phyloP scores from a whole-genome alignment of 352 stramenopile genomes.

The Globisporangium echinulatum region DNA sequence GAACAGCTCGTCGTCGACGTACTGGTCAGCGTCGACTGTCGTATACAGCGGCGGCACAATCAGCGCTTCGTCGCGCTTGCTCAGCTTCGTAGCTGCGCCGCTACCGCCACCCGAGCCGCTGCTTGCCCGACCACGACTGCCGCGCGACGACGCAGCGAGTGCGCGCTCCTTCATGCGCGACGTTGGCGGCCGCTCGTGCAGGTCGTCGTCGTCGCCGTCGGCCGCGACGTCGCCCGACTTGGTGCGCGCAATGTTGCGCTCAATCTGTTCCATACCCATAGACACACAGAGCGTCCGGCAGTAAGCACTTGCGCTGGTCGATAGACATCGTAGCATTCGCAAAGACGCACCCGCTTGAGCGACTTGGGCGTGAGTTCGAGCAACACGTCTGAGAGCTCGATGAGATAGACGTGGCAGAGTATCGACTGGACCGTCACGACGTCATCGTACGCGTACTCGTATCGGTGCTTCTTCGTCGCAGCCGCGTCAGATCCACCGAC shows the following conservation, averaged over 20 bases:
- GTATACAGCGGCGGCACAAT: constrained; percentile 46
- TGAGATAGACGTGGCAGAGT: constrained; percentile 62
- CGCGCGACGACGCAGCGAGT: constrained; percentile 1
- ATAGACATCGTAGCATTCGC: background rate
- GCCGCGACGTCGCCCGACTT: constrained; percentile 19
- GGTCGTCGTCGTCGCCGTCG: constrained; percentile 27
- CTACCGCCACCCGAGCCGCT: constrained; percentile 8
- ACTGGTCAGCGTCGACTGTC: constrained; percentile 39
- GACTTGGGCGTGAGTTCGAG: constrained; percentile 66
- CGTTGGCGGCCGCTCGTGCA: constrained; percentile 47
- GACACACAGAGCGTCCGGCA: background rate
- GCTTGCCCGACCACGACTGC: constrained; percentile 1
- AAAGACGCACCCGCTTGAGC: constrained; percentile 28
- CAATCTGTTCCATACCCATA: constrained; percentile 3
- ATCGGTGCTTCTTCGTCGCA: constrained; percentile 17
- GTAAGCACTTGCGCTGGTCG: too few relatives aligned
- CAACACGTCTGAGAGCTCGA: constrained; percentile 26
- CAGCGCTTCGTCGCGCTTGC: constrained; percentile 29
- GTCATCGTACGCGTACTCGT: constrained; percentile 57
- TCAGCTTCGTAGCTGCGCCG: constrained; percentile 13
- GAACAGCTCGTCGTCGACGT: constrained; percentile 50
- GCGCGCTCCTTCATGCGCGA: constrained; percentile 20
- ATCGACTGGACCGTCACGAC: constrained; percentile 56
- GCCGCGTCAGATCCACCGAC: background rate
- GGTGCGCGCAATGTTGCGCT: constrained; percentile 34